Conservation (phyloP, 495 filamentous ascomycete genomes). For the Penicillium simplicissimum region DNA sequence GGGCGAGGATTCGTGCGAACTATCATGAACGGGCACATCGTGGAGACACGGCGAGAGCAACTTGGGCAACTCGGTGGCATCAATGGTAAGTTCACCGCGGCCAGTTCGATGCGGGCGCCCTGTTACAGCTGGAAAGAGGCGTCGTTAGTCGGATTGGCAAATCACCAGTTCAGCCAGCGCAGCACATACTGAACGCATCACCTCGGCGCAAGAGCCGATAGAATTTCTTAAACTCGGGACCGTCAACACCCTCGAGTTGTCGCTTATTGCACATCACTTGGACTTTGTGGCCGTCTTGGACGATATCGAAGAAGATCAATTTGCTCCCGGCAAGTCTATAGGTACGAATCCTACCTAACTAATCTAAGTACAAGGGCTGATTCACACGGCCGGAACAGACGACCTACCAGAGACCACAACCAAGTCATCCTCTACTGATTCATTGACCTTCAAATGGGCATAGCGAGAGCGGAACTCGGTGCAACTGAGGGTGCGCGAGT, state of each 20-base stretch:
- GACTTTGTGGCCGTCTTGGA: constrained; percentile 65
- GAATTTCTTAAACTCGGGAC: constrained; percentile 58
- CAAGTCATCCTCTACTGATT: constrained; percentile 45
- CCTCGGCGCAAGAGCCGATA: constrained; percentile 63
- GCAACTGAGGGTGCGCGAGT: constrained; percentile 34
- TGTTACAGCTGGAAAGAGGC: constrained; percentile 51
- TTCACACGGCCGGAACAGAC: constrained; percentile 22
- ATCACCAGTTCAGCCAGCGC: constrained; percentile 8
- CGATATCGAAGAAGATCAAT: constrained; percentile 81
- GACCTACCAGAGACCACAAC: constrained; percentile 51
- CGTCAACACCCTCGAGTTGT: constrained; percentile 48
- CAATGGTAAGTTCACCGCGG: constrained; percentile 76
- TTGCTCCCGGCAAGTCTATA: constrained; percentile 62
- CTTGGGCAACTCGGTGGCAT: constrained; percentile 62
- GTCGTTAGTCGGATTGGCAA: not conserved
- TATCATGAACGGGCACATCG: constrained; percentile 64
- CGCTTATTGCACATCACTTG: constrained; percentile 73
- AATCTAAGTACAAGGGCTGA: constrained; percentile 48
- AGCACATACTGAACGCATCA: constrained; percentile 72
- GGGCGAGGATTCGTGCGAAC: constrained; percentile 66
- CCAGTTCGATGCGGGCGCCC: constrained; percentile 71
- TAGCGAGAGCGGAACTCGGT: constrained; percentile 43
- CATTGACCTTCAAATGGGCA: constrained; percentile 40
- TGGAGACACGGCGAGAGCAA: constrained; percentile 77
- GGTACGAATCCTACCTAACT: constrained; percentile 65